Evolutionary conservation across 2,329 filamentous ascomycete genomes (phyloP), one percentile per base, ranked within the genome.

Genomic region (Penicillium sp.): DNA sequence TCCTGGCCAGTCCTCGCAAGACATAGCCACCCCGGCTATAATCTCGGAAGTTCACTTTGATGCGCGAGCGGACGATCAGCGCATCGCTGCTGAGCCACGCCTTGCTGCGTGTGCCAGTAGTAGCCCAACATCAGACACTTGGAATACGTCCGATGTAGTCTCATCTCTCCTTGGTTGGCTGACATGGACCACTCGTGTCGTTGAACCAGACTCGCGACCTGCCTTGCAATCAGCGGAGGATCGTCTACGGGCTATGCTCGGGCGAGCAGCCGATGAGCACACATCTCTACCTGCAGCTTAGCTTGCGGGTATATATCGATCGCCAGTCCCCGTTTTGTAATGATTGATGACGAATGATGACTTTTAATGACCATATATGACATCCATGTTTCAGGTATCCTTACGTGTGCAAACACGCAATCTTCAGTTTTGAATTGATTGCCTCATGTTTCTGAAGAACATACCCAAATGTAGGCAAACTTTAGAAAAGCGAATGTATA

Each of bases 11-110:
- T 59, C 55, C 9, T 37, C 60, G n/a, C 59, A 65, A 9, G 65
- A 65, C 19, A 76, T 78, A 30, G 60, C 70, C 6, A 79, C 77
- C 2, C 72, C 75, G 2, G 76, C 78, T 22, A 65, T 80, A 1
- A 74, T 80, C 24, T 78, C 76, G 0, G 78, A 80, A 65, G 69
- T 77, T 10, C 72, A 74, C 59, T 64, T 80, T 8, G 76, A 79
- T 57, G 78, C 75, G 0, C 73, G 72, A 56, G 75, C 75, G 15
- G 69, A 73, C 38, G 68, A 56, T 26, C 42, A 17, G 13, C 33
- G 54, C 8, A 24, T 38, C 28, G 24, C 15, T 15, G 10, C 26
- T 10, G 60, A 56, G 59, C 7, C 54, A 22, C 15, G 35, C 9
- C 15, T 47, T 55, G n/a, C 28, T n/a, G 24, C 9, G 12, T 8